Evolutionary conservation across 805 yeast species (phyloP).

Genomic region (Priceomyces medius): DNA sequence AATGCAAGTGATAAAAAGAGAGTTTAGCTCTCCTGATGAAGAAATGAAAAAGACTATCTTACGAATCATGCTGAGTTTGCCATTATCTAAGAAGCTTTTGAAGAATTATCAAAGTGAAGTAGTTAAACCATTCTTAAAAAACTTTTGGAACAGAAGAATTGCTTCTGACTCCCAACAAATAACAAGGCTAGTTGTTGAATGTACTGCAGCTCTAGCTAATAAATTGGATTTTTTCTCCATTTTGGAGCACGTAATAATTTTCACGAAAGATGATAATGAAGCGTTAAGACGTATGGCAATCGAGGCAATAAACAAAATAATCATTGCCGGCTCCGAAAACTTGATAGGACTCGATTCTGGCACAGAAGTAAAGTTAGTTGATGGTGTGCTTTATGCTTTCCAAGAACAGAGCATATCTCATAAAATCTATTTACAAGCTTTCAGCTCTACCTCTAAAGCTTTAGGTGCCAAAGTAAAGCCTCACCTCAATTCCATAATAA

Average conservation of each 20-base stretch:
- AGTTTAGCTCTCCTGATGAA: slow-evolving; percentile 79
- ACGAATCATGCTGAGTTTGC: slow-evolving; percentile 64
- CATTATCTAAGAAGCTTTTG: slow-evolving; percentile 58
- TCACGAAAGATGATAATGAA: slow-evolving; percentile 80
- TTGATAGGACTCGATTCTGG: slow-evolving; percentile 58
- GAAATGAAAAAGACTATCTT: slow-evolving; percentile 80
- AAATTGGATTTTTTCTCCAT: slow-evolving; percentile 65
- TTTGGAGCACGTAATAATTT: slow-evolving; percentile 54
- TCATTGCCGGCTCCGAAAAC: slow-evolving; percentile 35
- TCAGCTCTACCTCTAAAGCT: slow-evolving; percentile 61
- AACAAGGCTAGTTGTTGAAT: slow-evolving; percentile 62
- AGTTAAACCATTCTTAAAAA: slow-evolving; percentile 59
- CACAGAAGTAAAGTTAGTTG: slow-evolving; percentile 66
- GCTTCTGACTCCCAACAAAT: slow-evolving; percentile 63
- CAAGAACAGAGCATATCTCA: slow-evolving; percentile 73
- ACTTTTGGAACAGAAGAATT: slow-evolving; percentile 80
- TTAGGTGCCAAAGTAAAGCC: slow-evolving; percentile 67
- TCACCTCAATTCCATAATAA: slow-evolving; percentile 67
- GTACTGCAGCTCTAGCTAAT: slow-evolving; percentile 65
- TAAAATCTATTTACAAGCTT: slow-evolving; percentile 54
- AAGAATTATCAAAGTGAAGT: slow-evolving; percentile 50
- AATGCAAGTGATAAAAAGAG: slow-evolving; percentile 63
- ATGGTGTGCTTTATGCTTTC: slow-evolving; percentile 75
- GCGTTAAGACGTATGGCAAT: slow-evolving; percentile 76
- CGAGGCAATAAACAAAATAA: slow-evolving; percentile 61